Base-by-base conservation (phyloP, 2,329 filamentous ascomycete genomes). In the Neospermospora avenae region DNA sequence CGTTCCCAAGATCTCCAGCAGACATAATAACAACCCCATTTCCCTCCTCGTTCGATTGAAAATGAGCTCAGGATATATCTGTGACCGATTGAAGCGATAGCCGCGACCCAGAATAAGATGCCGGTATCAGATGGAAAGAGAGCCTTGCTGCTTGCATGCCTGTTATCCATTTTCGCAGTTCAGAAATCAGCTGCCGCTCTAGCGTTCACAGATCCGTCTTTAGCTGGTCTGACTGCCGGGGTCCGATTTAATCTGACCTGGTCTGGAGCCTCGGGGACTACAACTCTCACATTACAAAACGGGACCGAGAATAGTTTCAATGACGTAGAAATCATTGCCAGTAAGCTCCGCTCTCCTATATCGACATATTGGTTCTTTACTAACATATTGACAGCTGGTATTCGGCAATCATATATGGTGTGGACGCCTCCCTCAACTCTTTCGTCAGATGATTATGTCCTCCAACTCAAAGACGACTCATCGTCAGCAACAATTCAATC, bases 161-260 rank as follows among this genome's bases (percentile, higher is more conserved):
- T 57, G 20, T 31, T 57, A 8, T 45, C 44, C 8, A 22, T 45
- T n/a, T 37, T 44, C 42, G 42, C 44, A 31, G 13, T 35, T 44
- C 11, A 45, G 39, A 35, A 44, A 34, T 45, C 53, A 16, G 44
- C 54, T 22, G 60, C 57, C 4, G 37, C 34, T 35, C 51, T 61
- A 35, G 48, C 48, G 22, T 57, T 59, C 35, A 55, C 58, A 18
- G 46, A 51, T 34, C 52, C 52, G 7, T 57, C 57, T 2, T 51
- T 59, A 28, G 44, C 37, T 16, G 54, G 39, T 14, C 46, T 59
- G 28, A 57, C 57, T 22, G 54, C 57, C 39, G 54, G 60, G 31
- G 53, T 35, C 48, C 52, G 48, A 20, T 55, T 48, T 48, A 49
- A 59, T 49, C 42, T 61, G 10, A 61, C 44, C 5, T 61, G 59